Base-by-base conservation (phyloP, 495 filamentous ascomycete genomes). In the Zalerion maritima region DNA sequence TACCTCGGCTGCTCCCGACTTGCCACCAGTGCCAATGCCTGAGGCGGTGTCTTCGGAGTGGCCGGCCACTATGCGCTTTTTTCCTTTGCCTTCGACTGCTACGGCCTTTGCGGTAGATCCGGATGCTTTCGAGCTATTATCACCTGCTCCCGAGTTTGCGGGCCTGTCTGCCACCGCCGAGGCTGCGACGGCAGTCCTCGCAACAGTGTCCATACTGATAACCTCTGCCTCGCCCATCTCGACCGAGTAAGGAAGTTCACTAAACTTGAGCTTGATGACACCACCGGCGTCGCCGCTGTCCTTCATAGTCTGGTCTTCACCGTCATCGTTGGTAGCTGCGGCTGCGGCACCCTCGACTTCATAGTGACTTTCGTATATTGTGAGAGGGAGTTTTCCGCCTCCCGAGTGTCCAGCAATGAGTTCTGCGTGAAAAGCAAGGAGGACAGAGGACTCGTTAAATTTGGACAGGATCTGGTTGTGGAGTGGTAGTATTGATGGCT, bases 161-260 rank as follows among this genome's bases (percentile, higher is more conserved):
- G 49, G 45, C 33, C 38, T 42, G 2, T 41, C 36, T 21, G 70
- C 59, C 2, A 70, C 58, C 6, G 71, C 69, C 9, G 74, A 69
- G 10, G 87, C 89, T 42, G 81, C 85, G 1, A 75, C 78, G 15
- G 75, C 81, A 14, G 76, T 78, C 26, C 76, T 69, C 1, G 86
- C 86, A 17, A 97, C 78, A 35, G 81, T 87, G 42, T 96, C 81
- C 41, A 97, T 75, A 21, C 75, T 73, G 41, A 99, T 94, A 85
- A 96, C 94, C 58, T 99, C 91, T 5, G 89, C 80, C 51, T 96
- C 84, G 10, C 80, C 81, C 0, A 84, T 94, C 50, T 99, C 89
- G 11, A 94, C 73, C 0, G 74, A 71, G 49, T 87, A 94, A 11
- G 77, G 74, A 18, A 94, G 50, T 46, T 87, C 81, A 14, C 78